phyloP scores from a whole-genome alignment of 345 rosid species.

The Physaria fendleri region DNA sequence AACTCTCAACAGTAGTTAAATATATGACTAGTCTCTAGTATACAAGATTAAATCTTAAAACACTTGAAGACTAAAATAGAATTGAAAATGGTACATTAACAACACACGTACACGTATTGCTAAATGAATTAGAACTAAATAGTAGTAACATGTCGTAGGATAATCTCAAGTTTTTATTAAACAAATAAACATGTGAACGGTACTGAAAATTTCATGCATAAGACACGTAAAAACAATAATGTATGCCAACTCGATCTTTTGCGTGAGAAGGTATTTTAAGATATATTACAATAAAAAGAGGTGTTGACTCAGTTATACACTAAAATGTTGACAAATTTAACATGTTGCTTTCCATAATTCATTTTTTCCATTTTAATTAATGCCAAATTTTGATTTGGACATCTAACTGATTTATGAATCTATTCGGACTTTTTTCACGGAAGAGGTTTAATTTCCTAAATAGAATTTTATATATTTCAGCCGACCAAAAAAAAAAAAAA shows the following conservation, averaged over 20 bases:
- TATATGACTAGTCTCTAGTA: not conserved
- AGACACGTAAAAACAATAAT: slow-evolving; percentile 25
- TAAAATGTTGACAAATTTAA: slow-evolving; percentile 12
- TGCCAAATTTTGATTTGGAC: slow-evolving; percentile 21
- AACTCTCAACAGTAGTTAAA: slow-evolving; percentile 14
- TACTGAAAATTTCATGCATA: slow-evolving; percentile 9
- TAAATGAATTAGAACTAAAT: not conserved
- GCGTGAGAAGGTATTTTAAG: slow-evolving; percentile 44
- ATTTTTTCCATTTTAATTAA: not conserved
- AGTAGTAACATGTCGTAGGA: not conserved
- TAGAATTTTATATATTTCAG: not conserved
- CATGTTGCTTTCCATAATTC: slow-evolving; percentile 8
- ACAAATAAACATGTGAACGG: not conserved
- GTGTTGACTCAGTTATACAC: slow-evolving; percentile 11
- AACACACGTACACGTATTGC: not conserved
- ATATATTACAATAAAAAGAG: slow-evolving; percentile 21
- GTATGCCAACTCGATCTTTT: slow-evolving; percentile 33
- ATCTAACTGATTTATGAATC: slow-evolving; percentile 25
- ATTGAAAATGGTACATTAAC: not conserved
- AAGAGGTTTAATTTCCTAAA: too few species aligned
- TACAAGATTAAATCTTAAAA: not conserved
- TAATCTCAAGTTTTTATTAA: too few species aligned
- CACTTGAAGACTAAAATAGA: not conserved
- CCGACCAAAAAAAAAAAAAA: too few species aligned
- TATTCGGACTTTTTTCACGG: slow-evolving; percentile 2